Conservation (phyloP, 2,329 filamentous ascomycete species). For the Fusarium camptoceras region DNA sequence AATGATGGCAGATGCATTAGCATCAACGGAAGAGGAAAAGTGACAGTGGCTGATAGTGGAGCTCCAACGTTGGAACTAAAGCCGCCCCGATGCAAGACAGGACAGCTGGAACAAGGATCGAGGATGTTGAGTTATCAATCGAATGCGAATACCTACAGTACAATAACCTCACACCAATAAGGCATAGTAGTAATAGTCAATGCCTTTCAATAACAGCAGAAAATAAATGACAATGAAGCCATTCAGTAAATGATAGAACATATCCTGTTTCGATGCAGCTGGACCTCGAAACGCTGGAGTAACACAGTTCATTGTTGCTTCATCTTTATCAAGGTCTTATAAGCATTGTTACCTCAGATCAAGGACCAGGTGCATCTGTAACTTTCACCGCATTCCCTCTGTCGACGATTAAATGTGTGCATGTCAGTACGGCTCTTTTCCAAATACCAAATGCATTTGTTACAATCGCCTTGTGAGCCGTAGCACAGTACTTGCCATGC, state of each 20-base stretch:
- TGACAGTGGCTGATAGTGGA: conserved; percentile 7
- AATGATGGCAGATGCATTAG: conserved; percentile 21
- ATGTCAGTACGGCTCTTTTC: background rate
- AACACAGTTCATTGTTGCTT: conserved; percentile 18
- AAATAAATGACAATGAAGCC: background rate
- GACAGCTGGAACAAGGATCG: conserved; percentile 21
- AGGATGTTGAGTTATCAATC: conserved; percentile 10
- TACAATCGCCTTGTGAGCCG: background rate
- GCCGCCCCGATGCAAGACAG: conserved; percentile 22
- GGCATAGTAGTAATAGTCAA: background rate
- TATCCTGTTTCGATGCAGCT: background rate
- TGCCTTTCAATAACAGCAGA: background rate
- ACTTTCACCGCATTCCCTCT: conserved; percentile 28
- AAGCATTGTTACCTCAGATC: conserved; percentile 28
- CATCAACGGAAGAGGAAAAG: conserved; percentile 12
- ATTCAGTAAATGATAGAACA: background rate
- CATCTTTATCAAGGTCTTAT: conserved; percentile 29
- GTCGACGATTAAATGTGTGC: conserved; percentile 1
- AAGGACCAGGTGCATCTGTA: conserved; percentile 27
- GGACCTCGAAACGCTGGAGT: background rate
- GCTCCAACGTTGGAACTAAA: conserved; percentile 12
- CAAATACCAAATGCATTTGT: background rate
- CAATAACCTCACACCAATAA: background rate
- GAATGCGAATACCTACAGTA: too few species aligned
- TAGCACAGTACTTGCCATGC: background rate